Evolutionary conservation across 108 stramenopile genomes (phyloP).

Genomic region (Halocafeteria seosinensis): DNA sequence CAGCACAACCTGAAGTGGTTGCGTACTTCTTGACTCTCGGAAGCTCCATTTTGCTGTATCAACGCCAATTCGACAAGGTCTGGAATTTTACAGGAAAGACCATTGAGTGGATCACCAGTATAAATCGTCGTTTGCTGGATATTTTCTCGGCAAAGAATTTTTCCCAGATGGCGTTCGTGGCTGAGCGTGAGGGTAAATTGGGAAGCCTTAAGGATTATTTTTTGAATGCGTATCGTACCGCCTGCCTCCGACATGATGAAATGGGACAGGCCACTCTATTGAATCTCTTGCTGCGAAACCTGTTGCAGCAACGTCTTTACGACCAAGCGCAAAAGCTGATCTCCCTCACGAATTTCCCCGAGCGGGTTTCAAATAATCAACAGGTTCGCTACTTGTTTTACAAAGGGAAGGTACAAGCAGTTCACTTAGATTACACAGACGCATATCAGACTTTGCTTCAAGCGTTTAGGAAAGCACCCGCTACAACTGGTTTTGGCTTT

Average conservation of each 20-base stretch:
- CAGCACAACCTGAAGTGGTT: too few species aligned
- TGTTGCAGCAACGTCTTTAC: constrained; percentile 28
- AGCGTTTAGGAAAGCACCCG: constrained; percentile 79
- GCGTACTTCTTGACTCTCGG: too few species aligned
- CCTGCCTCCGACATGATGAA: constrained; percentile 30
- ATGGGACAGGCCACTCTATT: constrained; percentile 31
- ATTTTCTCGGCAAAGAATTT: neutral
- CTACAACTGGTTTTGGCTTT: constrained; percentile 74
- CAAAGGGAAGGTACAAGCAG: constrained; percentile 73
- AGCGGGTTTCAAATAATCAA: constrained; percentile 65
- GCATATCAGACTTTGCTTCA: constrained; percentile 76
- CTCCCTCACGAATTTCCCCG: constrained; percentile 67
- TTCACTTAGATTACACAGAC: constrained; percentile 77
- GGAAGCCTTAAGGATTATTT: neutral
- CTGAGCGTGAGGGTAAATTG: neutral
- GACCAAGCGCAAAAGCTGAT: constrained; percentile 85
- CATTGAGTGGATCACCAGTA: neutral
- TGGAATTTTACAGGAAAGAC: neutral
- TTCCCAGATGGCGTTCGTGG: neutral
- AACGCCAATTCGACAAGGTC: neutral
- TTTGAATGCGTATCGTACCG: constrained; percentile 38
- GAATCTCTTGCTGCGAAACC: constrained; percentile 31
- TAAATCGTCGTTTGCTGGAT: neutral
- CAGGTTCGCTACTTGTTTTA: constrained; percentile 84
- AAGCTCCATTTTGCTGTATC: neutral